Conservation (phyloP, 306 rosid species). For the Inga oerstediana region DNA sequence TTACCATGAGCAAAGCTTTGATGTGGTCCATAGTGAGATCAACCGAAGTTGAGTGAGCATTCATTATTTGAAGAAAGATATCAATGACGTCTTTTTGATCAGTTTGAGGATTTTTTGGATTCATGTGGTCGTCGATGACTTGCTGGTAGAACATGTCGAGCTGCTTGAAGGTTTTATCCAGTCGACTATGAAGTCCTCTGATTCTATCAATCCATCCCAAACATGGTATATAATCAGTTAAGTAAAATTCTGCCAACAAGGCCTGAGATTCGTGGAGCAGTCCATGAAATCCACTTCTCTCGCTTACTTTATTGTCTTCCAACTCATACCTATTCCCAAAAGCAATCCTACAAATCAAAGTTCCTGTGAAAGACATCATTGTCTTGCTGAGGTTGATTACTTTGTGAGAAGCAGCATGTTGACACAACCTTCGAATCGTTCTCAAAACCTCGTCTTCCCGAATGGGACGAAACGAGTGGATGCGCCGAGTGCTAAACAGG, state of each 20-base stretch:
- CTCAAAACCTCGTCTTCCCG: not conserved
- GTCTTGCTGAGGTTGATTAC: not conserved
- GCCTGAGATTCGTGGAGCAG: conserved; percentile 43
- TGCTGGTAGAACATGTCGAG: conserved; percentile 48
- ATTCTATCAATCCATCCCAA: conserved; percentile 58
- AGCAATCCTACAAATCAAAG: not conserved
- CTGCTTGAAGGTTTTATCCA: conserved; percentile 39
- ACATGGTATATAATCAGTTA: conserved; percentile 45
- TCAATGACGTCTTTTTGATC: conserved; percentile 34
- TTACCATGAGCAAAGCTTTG: conserved; percentile 42
- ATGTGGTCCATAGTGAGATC: conserved; percentile 40
- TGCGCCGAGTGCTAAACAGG: not conserved
- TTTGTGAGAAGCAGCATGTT: not conserved
- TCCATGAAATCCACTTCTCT: conserved; percentile 36
- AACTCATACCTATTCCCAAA: not conserved
- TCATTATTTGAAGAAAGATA: conserved; percentile 30
- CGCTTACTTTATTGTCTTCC: conserved; percentile 3
- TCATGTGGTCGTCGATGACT: conserved; percentile 40
- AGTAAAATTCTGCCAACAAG: conserved; percentile 35
- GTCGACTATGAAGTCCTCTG: conserved; percentile 26
- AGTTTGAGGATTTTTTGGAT: not conserved
- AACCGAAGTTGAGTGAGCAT: conserved; percentile 22
- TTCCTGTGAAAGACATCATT: not conserved
- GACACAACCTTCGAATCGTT: not conserved
- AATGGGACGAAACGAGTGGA: not conserved